Conservation (phyloP, 2,329 filamentous ascomycete species). For the Teratosphaeria gauchensis region DNA sequence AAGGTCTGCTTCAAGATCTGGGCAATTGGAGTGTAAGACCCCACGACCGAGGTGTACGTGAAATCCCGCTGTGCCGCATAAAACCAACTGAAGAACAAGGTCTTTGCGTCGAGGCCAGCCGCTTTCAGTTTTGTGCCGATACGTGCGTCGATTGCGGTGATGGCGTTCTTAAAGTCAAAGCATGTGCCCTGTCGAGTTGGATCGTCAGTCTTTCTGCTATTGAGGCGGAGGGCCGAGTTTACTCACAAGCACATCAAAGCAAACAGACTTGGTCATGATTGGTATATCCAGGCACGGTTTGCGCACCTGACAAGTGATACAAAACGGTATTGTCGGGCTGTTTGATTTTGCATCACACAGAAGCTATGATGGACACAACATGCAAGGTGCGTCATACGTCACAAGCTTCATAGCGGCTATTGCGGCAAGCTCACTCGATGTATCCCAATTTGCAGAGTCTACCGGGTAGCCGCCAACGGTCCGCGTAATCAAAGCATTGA, state of each 20-base stretch:
- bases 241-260: slow-evolving; percentile 21
- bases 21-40: slow-evolving; percentile 20
- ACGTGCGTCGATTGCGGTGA: slow-evolving; percentile 12
- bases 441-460: too few species aligned
- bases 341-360: background rate
- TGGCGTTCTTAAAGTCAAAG: slow-evolving; percentile 20
- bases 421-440: too few species aligned
- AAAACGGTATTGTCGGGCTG: background rate
- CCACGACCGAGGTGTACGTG: slow-evolving; percentile 19
- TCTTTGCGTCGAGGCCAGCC: slow-evolving; percentile 12
- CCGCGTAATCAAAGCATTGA: too few species aligned
- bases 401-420: background rate
- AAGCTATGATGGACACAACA: background rate
- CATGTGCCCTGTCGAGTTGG: slow-evolving; percentile 12
- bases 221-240: background rate
- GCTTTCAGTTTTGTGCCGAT: slow-evolving; percentile 11
- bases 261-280: slow-evolving; percentile 11
- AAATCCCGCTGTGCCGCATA: slow-evolving; percentile 23
- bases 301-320: background rate
- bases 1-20: slow-evolving; percentile 18
- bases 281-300: background rate
- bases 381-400: background rate
- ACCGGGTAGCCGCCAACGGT: too few species aligned
- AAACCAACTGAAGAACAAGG: slow-evolving; percentile 23
- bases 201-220: background rate